Conservation (phyloP, 2,329 filamentous ascomycete species). For the Xylaria sp. region DNA sequence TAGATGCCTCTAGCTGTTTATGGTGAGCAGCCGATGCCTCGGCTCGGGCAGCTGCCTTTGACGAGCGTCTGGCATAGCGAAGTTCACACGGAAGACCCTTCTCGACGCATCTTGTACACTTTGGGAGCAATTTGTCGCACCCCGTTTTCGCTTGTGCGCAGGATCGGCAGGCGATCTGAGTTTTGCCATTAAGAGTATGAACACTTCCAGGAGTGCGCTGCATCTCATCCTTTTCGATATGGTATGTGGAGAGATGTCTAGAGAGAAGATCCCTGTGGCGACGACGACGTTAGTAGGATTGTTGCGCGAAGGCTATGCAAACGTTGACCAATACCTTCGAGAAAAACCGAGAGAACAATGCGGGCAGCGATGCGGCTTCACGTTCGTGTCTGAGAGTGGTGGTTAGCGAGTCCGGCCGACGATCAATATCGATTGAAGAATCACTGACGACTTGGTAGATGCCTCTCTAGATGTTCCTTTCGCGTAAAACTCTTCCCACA, state of each 20-base stretch:
- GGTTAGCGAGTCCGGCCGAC: conserved; percentile 31
- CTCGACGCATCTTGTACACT: conserved; percentile 59
- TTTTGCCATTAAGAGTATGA: conserved; percentile 53
- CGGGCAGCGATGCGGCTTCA: conserved; percentile 63
- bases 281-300: conserved; percentile 16
- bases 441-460: conserved; percentile 62
- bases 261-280: conserved; percentile 60
- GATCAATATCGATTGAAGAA: conserved; percentile 1
- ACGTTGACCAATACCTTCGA: conserved; percentile 54
- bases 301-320: not conserved
- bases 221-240: conserved; percentile 60
- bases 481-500: conserved; percentile 65
- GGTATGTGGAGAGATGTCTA: conserved; percentile 62
- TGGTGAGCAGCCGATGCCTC: conserved; percentile 52
- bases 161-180: conserved; percentile 61
- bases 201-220: conserved; percentile 57
- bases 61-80: conserved; percentile 61
- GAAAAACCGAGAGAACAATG: conserved; percentile 62
- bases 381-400: conserved; percentile 59
- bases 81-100: conserved; percentile 61
- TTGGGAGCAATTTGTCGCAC: conserved; percentile 60
- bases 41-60: conserved; percentile 58
- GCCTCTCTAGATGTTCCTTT: conserved; percentile 67
- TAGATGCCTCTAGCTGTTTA: conserved; percentile 41
- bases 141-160: conserved; percentile 63